Evolutionary conservation across 2,329 filamentous ascomycete genomes (phyloP), one percentile per base, ranked within the genome.

Genomic region (Penicillium frequentans): DNA sequence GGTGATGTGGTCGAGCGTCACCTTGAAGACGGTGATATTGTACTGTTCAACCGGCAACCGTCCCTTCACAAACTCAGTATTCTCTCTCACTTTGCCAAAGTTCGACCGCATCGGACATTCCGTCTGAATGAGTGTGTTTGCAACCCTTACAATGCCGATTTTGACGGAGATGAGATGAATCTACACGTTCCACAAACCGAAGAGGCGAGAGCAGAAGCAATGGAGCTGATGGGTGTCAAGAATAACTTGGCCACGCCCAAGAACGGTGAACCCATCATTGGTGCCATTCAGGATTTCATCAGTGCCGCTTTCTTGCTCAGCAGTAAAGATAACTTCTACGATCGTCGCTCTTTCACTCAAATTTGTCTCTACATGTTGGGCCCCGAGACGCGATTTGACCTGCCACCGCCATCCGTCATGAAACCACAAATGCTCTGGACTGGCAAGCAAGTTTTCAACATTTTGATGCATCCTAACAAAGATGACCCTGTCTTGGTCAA

Each of bases 111-210:
- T 88, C 87, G 93, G 74, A 99, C 95, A 0, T 98, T 99, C 73
- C 89, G 95, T 54, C 82, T 99, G 19, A 99, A 99, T 72, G 95
- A 99, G 73, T 99, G 95, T 84, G 95, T 96, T 1, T 99, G 95
- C 76, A 93, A 90, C 60, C 95, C 95, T 3, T 99, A 99, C 81
- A 99, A 99, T 67, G 95, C 95, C 55, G 95, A 99, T 84, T 99
- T 99, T 66, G 95, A 99, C 68, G 95, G 95, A 58, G 95, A 99
- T 67, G 95, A 99, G 75, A 99, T 99, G 95, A 99, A 99, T 68
- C 78, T 99, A 48, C 95, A 99, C 76, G 93, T 99, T 16, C 95
- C 95, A 2, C 95, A 99, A 72, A 98, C 95, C 0, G 95, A 99
- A 77, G 95, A 99, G 75, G 93, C 95, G 11, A 86, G 95, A 56